Evolutionary conservation across 768 basidiomycete genomes (phyloP).

Genomic region (Boletus pseudopeckii): DNA sequence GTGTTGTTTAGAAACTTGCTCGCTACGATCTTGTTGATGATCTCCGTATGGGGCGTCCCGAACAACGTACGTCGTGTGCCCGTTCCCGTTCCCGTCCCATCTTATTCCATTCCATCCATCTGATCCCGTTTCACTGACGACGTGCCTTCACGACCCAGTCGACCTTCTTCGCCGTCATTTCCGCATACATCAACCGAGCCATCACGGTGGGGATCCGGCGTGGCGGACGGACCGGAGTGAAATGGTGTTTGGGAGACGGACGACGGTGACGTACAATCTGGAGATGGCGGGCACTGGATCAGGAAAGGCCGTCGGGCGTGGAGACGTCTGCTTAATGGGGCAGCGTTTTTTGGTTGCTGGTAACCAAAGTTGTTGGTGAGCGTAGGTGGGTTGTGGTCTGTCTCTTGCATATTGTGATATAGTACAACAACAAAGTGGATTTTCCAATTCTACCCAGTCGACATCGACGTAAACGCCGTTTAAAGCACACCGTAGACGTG

Average conservation of each 20-base stretch:
- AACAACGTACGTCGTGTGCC: conserved; percentile 5
- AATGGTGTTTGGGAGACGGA: conserved; percentile 8
- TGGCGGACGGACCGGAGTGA: not conserved
- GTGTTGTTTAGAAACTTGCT: conserved; percentile 10
- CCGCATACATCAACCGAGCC: conserved; percentile 11
- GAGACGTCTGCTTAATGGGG: not conserved
- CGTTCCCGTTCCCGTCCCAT: too few relatives aligned
- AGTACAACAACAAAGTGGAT: not conserved
- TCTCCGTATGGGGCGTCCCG: conserved; percentile 13
- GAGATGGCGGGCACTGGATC: conserved; percentile 1
- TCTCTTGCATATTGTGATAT: not conserved
- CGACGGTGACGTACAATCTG: conserved; percentile 3
- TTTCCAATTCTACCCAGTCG: not conserved
- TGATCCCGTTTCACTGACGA: too few relatives aligned
- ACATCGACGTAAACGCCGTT: not conserved
- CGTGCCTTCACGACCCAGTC: not conserved
- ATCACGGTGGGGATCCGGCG: not conserved
- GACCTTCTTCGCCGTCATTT: conserved; percentile 7
- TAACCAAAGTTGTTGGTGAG: not conserved
- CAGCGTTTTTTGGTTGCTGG: not conserved
- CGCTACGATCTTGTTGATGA: conserved; percentile 15
- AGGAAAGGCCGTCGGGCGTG: too few relatives aligned
- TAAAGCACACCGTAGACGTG: not conserved
- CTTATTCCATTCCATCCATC: not conserved
- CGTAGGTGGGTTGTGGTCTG: too few relatives aligned